Evolutionary conservation across 2,329 filamentous ascomycete genomes (phyloP), one percentile per base, ranked within the genome.

Genomic region (Chaetomiaceae sp.): DNA sequence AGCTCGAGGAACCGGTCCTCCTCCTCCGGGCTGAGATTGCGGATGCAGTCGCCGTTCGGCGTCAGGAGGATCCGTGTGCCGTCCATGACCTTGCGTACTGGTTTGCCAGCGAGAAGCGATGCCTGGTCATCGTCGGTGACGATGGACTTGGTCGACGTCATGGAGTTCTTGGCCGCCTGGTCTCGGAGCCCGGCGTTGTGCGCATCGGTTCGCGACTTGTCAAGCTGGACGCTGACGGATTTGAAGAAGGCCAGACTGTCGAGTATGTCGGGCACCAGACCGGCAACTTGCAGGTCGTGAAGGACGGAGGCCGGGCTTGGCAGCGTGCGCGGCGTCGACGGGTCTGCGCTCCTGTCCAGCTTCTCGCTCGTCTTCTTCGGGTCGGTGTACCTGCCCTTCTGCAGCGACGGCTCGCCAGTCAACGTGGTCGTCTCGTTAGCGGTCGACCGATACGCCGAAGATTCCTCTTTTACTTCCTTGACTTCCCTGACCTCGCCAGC

Each of bases 31-130:
- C 74, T 81, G 44, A 93, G 66, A 48, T 85, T 83, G 53, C 83
- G 81, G n/a, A 91, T 72, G 60, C 84, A 86, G 52, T 87, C 82
- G 10, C 86, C 86, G 51, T 84, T 81, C 0, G 86, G 84, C 0
- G 86, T 89, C 42, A 90, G 78, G 55, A 90, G 74, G 52, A 86
- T 80, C 20, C 83, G 75, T 61, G 76, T 74, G 45, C 79, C 81
- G 51, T 84, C 81, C 2, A 80, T 69, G 32, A 81, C 65, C 61
- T 83, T 84, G 49, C 74, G 76, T 8, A 84, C 77, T 10, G 78
- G 68, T 50, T 73, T 71, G 38, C 79, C 80, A 2, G 72, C 68
- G n/a, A 73, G 68, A 6, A 84, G 68, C 3, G 69, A 62, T 12
- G 70, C 67, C 24, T 80, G 72, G 50, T 84, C 80, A 37, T 79